These are phyloP conservation scores for Leccinum sublutescens DNA, from an alignment of 768 basidiomycete species.

Conservation along the genomic window DNA sequence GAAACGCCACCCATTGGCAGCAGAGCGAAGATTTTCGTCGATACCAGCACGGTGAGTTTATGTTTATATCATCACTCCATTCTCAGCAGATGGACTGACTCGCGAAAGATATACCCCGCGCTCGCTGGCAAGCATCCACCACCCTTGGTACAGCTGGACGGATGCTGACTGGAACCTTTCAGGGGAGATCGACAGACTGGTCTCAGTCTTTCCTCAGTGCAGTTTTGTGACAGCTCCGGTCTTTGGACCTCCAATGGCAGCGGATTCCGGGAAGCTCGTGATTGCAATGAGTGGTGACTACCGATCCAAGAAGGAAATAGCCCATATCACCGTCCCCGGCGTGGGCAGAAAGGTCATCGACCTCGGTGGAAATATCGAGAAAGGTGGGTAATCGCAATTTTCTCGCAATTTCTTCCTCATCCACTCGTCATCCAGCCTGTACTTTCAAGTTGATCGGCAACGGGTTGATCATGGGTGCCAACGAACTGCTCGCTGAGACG, in stretches of 20 bases:
- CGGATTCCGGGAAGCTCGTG: constrained; percentile 63
- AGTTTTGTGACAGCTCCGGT: constrained; percentile 76
- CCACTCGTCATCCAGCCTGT: constrained; percentile 41
- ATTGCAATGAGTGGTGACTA: constrained; percentile 79
- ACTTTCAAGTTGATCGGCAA: constrained; percentile 81
- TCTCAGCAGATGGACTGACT: constrained; percentile 8
- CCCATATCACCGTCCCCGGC: constrained; percentile 74
- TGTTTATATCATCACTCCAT: background rate
- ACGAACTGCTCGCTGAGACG: constrained; percentile 81
- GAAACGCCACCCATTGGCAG: constrained; percentile 35
- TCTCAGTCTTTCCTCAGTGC: constrained; percentile 56
- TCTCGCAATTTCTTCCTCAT: background rate
- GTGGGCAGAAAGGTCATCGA: constrained; percentile 77
- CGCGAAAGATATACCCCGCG: constrained; percentile 51
- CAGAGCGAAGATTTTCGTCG: constrained; percentile 69
- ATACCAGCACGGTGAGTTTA: constrained; percentile 52
- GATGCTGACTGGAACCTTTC: background rate
- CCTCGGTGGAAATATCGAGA: constrained; percentile 83
- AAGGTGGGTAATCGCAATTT: constrained; percentile 44
- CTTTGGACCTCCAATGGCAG: constrained; percentile 68
- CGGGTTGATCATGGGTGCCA: constrained; percentile 68
- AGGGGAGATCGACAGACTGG: constrained; percentile 69
- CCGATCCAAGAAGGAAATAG: constrained; percentile 78
- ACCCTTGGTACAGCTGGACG: background rate
- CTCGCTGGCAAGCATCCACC: constrained; percentile 40